phyloP scores from a whole-genome alignment of 192 early-diverging fungal species.

The Backusella australiensis region DNA sequence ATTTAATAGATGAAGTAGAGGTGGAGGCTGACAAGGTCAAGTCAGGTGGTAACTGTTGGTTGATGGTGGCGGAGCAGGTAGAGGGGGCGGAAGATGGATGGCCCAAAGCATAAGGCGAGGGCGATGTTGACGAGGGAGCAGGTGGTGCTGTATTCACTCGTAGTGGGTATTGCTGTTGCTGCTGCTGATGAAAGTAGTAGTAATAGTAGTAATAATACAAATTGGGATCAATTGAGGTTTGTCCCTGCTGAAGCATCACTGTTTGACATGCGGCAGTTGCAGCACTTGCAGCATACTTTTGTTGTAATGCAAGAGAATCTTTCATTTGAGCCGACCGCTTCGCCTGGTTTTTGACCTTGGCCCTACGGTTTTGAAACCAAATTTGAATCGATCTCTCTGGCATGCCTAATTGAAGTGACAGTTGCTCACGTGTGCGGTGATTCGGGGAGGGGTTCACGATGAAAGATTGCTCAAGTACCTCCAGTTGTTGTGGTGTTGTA shows the following conservation, averaged over 20 bases:
- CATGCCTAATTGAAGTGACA: slow-evolving; percentile 70
- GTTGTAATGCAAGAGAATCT: slow-evolving; percentile 16
- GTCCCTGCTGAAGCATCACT: slow-evolving; percentile 12
- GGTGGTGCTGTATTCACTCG: neutral
- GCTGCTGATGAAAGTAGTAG: slow-evolving; percentile 34
- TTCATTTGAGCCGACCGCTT: slow-evolving; percentile 18
- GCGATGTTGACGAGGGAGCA: neutral
- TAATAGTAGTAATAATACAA: slow-evolving; percentile 36
- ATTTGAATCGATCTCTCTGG: slow-evolving; percentile 75
- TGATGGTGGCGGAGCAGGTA: neutral
- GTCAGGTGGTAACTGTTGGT: neutral
- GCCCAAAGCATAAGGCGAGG: neutral
- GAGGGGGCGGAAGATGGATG: neutral
- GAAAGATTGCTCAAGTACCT: slow-evolving; percentile 68
- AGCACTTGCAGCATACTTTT: slow-evolving; percentile 22
- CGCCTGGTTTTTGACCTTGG: slow-evolving; percentile 68
- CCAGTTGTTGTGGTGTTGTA: slow-evolving; percentile 63
- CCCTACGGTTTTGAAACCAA: slow-evolving; percentile 83
- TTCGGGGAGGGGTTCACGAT: slow-evolving; percentile 65
- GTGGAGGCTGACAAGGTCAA: slow-evolving; percentile 10
- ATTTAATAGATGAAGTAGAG: slow-evolving; percentile 9
- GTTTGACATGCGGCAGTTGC: slow-evolving; percentile 30
- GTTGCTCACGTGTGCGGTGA: slow-evolving; percentile 58
- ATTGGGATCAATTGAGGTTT: slow-evolving; percentile 19
- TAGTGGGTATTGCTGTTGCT: slow-evolving; percentile 12